Percentiles rank a stretch among this genome's conserved stretches.
Conservation (phyloP, 352 stramenopile species). For the Globisporangium heterothallicum region DNA sequence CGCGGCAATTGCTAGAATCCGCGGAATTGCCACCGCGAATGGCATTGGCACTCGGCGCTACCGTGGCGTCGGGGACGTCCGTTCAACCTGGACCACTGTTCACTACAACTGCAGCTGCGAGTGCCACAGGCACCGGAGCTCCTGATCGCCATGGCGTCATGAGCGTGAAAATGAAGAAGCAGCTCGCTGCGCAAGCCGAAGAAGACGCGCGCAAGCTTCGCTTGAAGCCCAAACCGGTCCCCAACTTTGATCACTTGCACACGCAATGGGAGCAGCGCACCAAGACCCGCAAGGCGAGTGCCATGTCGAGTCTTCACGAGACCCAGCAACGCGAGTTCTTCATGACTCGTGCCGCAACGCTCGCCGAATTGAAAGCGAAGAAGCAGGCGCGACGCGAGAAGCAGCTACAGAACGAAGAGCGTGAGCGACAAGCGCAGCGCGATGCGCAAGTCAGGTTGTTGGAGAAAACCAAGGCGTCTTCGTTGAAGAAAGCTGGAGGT, state of each 20-base stretch:
- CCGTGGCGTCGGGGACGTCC: not conserved
- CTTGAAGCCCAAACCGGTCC: slow-evolving; percentile 42
- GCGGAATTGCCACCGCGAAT: slow-evolving; percentile 49
- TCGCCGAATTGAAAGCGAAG: slow-evolving; percentile 32
- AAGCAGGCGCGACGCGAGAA: slow-evolving; percentile 46
- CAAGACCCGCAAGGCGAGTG: slow-evolving; percentile 1
- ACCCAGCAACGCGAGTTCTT: slow-evolving; percentile 41
- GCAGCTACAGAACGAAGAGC: slow-evolving; percentile 33
- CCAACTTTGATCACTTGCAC: slow-evolving; percentile 60
- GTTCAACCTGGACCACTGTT: not conserved
- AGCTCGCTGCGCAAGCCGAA: slow-evolving; percentile 34
- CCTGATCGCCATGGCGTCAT: slow-evolving; percentile 15
- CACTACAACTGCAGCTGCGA: not conserved
- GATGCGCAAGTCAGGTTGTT: slow-evolving; percentile 34
- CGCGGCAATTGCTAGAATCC: slow-evolving; percentile 34
- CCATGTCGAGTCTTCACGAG: no score
- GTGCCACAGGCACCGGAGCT: no score
- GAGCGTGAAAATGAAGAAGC: slow-evolving; percentile 49
- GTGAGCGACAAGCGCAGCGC: slow-evolving; percentile 16
- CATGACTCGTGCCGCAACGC: slow-evolving; percentile 28
- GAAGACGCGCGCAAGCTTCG: slow-evolving; percentile 24
- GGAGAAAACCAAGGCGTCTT: slow-evolving; percentile 18
- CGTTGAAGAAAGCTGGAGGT: not conserved
- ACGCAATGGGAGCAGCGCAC: slow-evolving; percentile 34
- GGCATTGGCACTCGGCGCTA: slow-evolving; percentile 17